phyloP scores from a whole-genome alignment of 2,329 filamentous ascomycete species.

The Hirsutella minnesotensis region DNA sequence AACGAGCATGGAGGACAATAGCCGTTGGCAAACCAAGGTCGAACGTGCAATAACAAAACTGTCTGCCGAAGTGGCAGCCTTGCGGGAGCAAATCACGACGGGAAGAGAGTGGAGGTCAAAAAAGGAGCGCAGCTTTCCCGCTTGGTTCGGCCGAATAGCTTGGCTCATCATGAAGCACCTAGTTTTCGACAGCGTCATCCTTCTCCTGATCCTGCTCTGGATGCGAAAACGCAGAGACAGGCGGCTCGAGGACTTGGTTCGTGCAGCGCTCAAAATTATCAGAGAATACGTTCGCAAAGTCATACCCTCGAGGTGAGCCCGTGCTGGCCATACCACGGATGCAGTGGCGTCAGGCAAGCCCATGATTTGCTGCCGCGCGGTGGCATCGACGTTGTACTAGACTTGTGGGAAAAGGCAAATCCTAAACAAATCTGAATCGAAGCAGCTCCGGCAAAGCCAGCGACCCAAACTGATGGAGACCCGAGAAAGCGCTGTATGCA shows the following conservation, averaged over 20 bases:
- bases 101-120: slow-evolving; percentile 60
- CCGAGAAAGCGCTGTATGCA: no score
- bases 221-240: slow-evolving; percentile 60
- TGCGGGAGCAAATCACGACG: slow-evolving; percentile 79
- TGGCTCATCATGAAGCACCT: slow-evolving; percentile 65
- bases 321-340: background rate
- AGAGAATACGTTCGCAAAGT: slow-evolving; percentile 49
- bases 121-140: slow-evolving; percentile 50
- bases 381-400: no score
- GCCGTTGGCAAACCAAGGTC: slow-evolving; percentile 68
- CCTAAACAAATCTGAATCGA: no score
- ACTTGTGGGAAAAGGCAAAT: no score
- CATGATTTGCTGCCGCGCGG: background rate
- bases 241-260: slow-evolving; percentile 61
- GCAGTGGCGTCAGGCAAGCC: background rate
- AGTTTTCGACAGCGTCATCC: slow-evolving; percentile 55
- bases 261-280: slow-evolving; percentile 45
- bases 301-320: slow-evolving; percentile 41
- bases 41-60: slow-evolving; percentile 80
- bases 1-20: slow-evolving; percentile 24
- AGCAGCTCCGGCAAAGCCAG: no score
- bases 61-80: slow-evolving; percentile 81
- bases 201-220: slow-evolving; percentile 57
- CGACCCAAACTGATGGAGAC: no score
- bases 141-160: slow-evolving; percentile 60